Evolutionary conservation across 306 rosid genomes (phyloP).

Genomic region (Lablab purpureus): DNA sequence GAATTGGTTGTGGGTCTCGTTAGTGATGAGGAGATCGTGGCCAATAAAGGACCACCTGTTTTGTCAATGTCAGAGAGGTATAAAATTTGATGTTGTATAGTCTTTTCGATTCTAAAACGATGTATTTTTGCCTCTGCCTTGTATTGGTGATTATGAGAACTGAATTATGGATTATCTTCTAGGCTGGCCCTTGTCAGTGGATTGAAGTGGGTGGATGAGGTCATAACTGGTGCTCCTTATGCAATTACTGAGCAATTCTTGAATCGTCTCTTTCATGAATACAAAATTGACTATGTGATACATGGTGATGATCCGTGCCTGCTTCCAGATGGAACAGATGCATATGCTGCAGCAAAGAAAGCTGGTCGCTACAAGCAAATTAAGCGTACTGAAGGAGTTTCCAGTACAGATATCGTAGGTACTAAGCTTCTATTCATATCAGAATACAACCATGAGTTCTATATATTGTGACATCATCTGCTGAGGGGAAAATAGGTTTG

Average conservation of each 20-base stretch:
- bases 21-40: slow-evolving; percentile 87
- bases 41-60: slow-evolving; percentile 97
- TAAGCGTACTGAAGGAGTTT: slow-evolving; percentile 98
- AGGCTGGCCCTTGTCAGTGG: slow-evolving; percentile 96
- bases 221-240: slow-evolving; percentile 95
- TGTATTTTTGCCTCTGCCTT: not conserved
- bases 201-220: slow-evolving; percentile 99
- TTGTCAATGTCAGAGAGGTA: slow-evolving; percentile 94
- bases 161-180: slow-evolving; percentile 39
- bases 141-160: slow-evolving; percentile 5
- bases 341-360: slow-evolving; percentile 94
- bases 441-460: not conserved
- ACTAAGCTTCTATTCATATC: slow-evolving; percentile 52
- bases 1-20: slow-evolving; percentile 95
- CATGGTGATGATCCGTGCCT: slow-evolving; percentile 99
- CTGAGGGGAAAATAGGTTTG: too few relatives aligned
- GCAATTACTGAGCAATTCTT: slow-evolving; percentile 91
- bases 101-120: slow-evolving; percentile 15
- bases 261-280: slow-evolving; percentile 89
- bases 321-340: slow-evolving; percentile 99
- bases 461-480: too few relatives aligned
- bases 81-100: slow-evolving; percentile 6
- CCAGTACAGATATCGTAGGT: slow-evolving; percentile 99
- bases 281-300: slow-evolving; percentile 93
- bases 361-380: slow-evolving; percentile 99